A percentile compares a stretch with the other conserved stretches of the same genome.
These are phyloP conservation scores for Amphirosellinia nigrospora DNA, from an alignment of 495 filamentous ascomycete genomes.

Conservation along the genomic window DNA sequence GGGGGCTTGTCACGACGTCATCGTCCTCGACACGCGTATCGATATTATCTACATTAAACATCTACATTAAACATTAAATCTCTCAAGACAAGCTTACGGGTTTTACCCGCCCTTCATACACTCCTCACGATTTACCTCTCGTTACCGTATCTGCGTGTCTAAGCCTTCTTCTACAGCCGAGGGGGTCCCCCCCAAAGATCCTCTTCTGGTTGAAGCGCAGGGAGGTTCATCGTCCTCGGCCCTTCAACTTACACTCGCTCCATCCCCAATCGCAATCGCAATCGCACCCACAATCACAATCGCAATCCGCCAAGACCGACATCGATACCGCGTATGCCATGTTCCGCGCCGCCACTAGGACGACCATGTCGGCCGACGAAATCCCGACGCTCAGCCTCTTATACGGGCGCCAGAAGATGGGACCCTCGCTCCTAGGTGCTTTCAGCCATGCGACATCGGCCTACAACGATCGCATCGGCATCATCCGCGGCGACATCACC, in stretches of 20 bases:
- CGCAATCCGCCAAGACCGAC: neutral
- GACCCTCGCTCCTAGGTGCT: slow-evolving; percentile 28
- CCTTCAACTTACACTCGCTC: too few relatives aligned
- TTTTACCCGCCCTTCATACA: neutral
- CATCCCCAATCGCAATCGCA: neutral
- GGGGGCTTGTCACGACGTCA: too few relatives aligned
- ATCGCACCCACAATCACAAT: neutral
- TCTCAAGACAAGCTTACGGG: too few relatives aligned
- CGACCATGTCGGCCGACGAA: slow-evolving; percentile 41
- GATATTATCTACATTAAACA: too few relatives aligned
- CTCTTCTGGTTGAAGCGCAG: too few relatives aligned
- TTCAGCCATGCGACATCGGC: slow-evolving; percentile 31
- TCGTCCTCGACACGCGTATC: too few relatives aligned
- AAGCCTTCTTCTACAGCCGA: neutral
- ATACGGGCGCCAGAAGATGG: slow-evolving; percentile 58
- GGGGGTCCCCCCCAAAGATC: too few relatives aligned
- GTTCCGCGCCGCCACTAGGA: slow-evolving; percentile 27
- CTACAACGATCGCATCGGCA: slow-evolving; percentile 74
- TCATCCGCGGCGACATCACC: slow-evolving; percentile 84
- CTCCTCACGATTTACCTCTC: too few relatives aligned
- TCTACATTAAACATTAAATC: too few relatives aligned
- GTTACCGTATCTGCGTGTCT: neutral
- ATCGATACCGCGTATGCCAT: slow-evolving; percentile 7
- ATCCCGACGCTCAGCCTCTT: slow-evolving; percentile 72
- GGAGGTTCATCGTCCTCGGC: too few relatives aligned